Evolutionary conservation across 2,329 filamentous ascomycete genomes (phyloP).

Genomic region (Aspergillus proliferans): DNA sequence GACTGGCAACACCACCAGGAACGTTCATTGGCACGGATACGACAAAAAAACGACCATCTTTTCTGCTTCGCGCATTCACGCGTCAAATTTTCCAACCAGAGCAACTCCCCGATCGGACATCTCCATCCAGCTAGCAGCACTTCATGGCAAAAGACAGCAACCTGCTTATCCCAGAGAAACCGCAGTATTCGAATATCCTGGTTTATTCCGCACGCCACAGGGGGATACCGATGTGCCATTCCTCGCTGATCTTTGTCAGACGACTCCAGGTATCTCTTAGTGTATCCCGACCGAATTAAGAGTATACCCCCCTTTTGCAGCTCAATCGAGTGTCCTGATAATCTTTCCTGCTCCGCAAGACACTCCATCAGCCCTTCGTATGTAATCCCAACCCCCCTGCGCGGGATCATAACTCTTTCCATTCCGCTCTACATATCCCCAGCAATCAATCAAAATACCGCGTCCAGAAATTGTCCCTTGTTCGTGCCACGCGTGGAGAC

Average conservation of each 20-base stretch:
- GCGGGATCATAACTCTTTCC: too few species aligned
- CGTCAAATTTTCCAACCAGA: conserved; percentile 38
- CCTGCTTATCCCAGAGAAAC: conserved; percentile 47
- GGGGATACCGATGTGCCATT: conserved; percentile 7
- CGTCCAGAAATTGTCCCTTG: conserved; percentile 39
- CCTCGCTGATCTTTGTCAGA: conserved; percentile 10
- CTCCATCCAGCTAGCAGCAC: conserved; percentile 38
- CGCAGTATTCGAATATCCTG: conserved; percentile 45
- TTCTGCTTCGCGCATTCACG: conserved; percentile 31
- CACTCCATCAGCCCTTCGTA: too few species aligned
- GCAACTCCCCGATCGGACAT: conserved; percentile 42
- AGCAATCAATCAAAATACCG: conserved; percentile 50
- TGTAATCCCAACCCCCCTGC: too few species aligned
- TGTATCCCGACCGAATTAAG: conserved; percentile 24
- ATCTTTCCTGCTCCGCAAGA: too few species aligned
- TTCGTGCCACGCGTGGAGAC: conserved; percentile 30
- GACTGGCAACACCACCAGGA: conserved; percentile 28
- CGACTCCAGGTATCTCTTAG: conserved; percentile 50
- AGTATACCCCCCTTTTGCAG: too few species aligned
- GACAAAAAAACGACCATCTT: conserved; percentile 41
- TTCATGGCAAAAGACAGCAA: conserved; percentile 36
- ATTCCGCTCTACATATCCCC: conserved; percentile 34
- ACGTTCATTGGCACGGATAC: conserved; percentile 41
- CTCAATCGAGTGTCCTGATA: too few species aligned
- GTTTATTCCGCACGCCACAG: conserved; percentile 41